Evolutionary conservation across 202 grass and related monocot genomes (phyloP), one percentile per base, ranked within the genome.

Genomic region (Brachypodium distachyon): DNA sequence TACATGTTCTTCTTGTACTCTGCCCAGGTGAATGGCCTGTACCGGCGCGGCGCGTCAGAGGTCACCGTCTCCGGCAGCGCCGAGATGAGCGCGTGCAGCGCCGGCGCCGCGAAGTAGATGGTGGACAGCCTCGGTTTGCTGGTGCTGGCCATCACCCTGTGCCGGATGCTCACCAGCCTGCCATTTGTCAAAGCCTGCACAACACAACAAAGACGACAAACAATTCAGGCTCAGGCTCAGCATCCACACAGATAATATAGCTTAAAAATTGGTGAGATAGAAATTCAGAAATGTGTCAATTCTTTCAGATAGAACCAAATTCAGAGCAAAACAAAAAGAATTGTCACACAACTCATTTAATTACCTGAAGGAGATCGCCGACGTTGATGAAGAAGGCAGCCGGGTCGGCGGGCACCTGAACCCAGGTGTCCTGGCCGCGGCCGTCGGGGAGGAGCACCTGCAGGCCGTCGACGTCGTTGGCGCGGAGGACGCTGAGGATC

Each of bases 1-100:
- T 95, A 98, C 96, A 98, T 98, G 17, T 80, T 79, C 86, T 81
- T 95, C 87, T 98, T 98, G 89, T 92, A 98, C 70, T 98, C 91
- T 4, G 68, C 82, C 91, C 89, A 98, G 12, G 96, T 98, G 80
- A 95, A 95, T 0, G 89, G 59, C 12, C 81, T 80, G 44, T 98
- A 98, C 34, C 70, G 74, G 39, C 83, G 37, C 0, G 80, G 85
- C 62, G 51, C 28, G 17, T 6, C 70, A 9, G 70, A 33, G 27
- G 74, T 43, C 21, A 98, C 80, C 56, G 48, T 92, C 77, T 90
- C 89, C 22, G 40, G 80, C 1, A 92, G 54, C 1, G 85, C 70
- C 1, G 77, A 59, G 50, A 98, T 83, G 7, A 47, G 19, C 8
- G 89, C 61, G 49, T 86, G 77, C 51, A 92, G 77, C 14, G 89